Conservation (phyloP, 31 red algal genomes). For the Odonthalia washingtoniensis region DNA sequence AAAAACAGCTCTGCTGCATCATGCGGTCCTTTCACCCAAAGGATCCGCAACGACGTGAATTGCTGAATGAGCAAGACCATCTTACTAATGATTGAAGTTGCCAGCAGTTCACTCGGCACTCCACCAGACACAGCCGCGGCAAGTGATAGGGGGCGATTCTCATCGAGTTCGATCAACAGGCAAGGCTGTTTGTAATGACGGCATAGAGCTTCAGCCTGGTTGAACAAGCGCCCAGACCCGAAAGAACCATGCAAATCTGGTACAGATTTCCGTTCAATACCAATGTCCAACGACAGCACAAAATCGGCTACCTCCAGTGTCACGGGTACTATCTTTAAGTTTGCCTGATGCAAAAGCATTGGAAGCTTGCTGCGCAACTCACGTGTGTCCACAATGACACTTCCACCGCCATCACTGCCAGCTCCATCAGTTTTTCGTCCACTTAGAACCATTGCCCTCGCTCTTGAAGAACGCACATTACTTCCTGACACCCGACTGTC, state of each 20-base stretch:
- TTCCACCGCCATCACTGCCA: conserved; percentile 1
- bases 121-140: conserved; percentile 58
- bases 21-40: conserved; percentile 79
- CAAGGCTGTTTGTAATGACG: conserved; percentile 83
- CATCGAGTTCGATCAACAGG: conserved; percentile 87
- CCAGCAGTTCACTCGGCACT: conserved; percentile 58
- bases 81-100: conserved; percentile 67
- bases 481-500: conserved; percentile 49
- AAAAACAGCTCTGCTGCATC: conserved; percentile 78
- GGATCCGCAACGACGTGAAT: conserved; percentile 83
- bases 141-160: conserved; percentile 54
- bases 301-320: conserved; percentile 95
- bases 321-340: conserved; percentile 67
- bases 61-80: conserved; percentile 84
- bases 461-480: no score
- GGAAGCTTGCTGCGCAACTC: conserved; percentile 87
- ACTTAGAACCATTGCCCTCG: no score
- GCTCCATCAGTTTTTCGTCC: not conserved
- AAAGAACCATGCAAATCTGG: conserved; percentile 88
- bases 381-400: conserved; percentile 86
- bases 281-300: conserved; percentile 81
- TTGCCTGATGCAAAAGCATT: conserved; percentile 73
- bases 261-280: conserved; percentile 92
- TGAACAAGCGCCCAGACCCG: conserved; percentile 83
- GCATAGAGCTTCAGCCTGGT: conserved; percentile 85